Base-by-base conservation (phyloP, 2,329 filamentous ascomycete species). In the Neonectria hederae region DNA sequence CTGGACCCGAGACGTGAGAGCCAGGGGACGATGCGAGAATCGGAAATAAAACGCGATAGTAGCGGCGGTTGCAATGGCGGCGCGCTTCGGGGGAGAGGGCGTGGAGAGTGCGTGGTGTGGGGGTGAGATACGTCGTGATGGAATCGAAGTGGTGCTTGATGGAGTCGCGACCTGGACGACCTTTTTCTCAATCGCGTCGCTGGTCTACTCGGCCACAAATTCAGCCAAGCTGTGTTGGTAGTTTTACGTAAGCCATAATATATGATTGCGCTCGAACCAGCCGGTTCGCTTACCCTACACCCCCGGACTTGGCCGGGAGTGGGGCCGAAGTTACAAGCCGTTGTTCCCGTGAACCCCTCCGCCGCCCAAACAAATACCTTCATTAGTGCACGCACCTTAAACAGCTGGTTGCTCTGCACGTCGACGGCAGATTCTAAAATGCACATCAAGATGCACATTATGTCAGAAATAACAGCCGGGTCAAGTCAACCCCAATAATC, bases 101-200 rank as follows among this genome's bases (percentile, higher is more conserved):
- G 59, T 59, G 59, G 69, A 62, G 32, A 48, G 43, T 19, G 52
- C 28, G 59, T 59, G 59, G 69, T 58, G 63, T 46, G 45, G 67
- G 58, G 65, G 58, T 62, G 35, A 58, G 65, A 59, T 46, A 59
- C 45, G 60, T 64, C 64, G 65, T 68, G 69, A 74, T 74, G 66
- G 61, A 54, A 62, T 71, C 59, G 62, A 59, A 35, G 60, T 54
- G 59, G 66, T 67, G 62, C 55, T 74, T 72, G 72, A 74, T 74
- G 63, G 71, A 72, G 72, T 74, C 72, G 72, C 70, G 70, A 74
- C 65, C 62, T 65, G 62, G 68, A 54, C 58, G 57, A 67, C 71
- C 74, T 69, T 73, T 76, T 75, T 70, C 73, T 75, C 65, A 71
- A 74, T 74, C 71, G 74, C 74, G 74, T 75, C 71, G 70, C 68